Base-by-base conservation (phyloP, 495 filamentous ascomycete genomes). In the Xeromyces bisporus region DNA sequence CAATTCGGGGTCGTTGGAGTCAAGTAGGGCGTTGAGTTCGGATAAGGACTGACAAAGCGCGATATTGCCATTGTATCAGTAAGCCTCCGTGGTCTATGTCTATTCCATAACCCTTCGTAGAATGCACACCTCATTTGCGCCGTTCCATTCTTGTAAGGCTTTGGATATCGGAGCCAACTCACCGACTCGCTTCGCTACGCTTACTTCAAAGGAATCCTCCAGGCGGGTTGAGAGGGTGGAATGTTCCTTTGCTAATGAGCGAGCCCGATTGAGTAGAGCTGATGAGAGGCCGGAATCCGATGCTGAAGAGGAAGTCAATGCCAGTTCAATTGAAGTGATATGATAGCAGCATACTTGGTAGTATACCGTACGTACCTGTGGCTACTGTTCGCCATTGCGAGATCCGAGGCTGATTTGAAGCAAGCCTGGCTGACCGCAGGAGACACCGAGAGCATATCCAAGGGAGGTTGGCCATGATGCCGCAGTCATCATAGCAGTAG, bases 161-260 rank as follows among this genome's bases (percentile, higher is more conserved):
- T 56, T 49, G 18, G 72, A 66, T 6, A 92, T 67, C n/a, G 62
- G 53, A 17, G 70, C 64, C 24, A 91, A 53, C 48, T 92, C 80
- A 26, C 87, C 85, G 2, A 74, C 58, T 37, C 78, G 71, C 55
- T 80, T 89, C 3, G 84, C 81, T 3, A 67, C 59, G 37, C 69
- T 71, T 0, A 67, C 46, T 46, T 93, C 79, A 47, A 85, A 97
- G 31, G 67, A 58, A 23, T 64, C 50, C 26, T 56, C 47, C 17
- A 79, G 47, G 42, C 66, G 61, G 15, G 70, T 48, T 1, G 67
- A 64, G 12, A 80, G 59, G 3, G 56, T 54, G n/a, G 71, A 55
- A 53, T 91, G 79, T 42, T 91, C 77, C 18, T 51, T 44, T 17
- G 72, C 67, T 20, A 84, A 48, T 16, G 67, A 52, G 28, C 72